A percentile compares a stretch with the other conserved stretches of the same genome.
Evolutionary conservation across 1,139 yeast species (phyloP).

Genomic region (Saccharomycopsis hybrid): DNA sequence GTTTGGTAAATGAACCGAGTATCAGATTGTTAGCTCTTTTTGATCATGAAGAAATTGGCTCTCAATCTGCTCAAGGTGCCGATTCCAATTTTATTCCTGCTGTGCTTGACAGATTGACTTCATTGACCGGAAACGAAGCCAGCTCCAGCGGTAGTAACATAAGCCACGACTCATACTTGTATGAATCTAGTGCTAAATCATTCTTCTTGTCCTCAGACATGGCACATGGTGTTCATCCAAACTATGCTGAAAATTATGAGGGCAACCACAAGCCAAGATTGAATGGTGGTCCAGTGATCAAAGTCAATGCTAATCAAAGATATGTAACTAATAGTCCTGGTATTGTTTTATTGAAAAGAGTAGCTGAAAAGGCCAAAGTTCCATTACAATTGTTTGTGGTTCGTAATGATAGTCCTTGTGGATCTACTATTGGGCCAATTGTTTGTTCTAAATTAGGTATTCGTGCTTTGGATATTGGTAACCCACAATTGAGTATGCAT

Average conservation of each 20-base stretch:
- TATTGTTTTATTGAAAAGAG: conserved; percentile 63
- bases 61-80: conserved; percentile 93
- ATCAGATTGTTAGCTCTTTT: conserved; percentile 73
- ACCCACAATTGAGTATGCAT: conserved; percentile 94
- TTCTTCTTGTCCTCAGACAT: conserved; percentile 89
- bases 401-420: conserved; percentile 89
- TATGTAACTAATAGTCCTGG: conserved; percentile 94
- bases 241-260: conserved; percentile 73
- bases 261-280: conserved; percentile 69
- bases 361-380: conserved; percentile 59
- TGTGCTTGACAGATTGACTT: conserved; percentile 59
- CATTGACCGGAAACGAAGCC: conserved; percentile 35
- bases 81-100: conserved; percentile 86
- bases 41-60: conserved; percentile 96
- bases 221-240: conserved; percentile 97
- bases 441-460: conserved; percentile 84
- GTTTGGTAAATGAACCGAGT: conserved; percentile 42
- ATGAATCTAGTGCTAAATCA: conserved; percentile 71
- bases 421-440: conserved; percentile 95
- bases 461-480: conserved; percentile 86
- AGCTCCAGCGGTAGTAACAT: conserved; percentile 24
- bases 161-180: conserved; percentile 34
- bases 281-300: conserved; percentile 88
- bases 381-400: conserved; percentile 84
- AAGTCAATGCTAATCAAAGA: conserved; percentile 90